A percentile compares a stretch with the other conserved stretches of the same genome.
Evolutionary conservation across 306 rosid species (phyloP).

Genomic region (Gastrolobium bilobum): DNA sequence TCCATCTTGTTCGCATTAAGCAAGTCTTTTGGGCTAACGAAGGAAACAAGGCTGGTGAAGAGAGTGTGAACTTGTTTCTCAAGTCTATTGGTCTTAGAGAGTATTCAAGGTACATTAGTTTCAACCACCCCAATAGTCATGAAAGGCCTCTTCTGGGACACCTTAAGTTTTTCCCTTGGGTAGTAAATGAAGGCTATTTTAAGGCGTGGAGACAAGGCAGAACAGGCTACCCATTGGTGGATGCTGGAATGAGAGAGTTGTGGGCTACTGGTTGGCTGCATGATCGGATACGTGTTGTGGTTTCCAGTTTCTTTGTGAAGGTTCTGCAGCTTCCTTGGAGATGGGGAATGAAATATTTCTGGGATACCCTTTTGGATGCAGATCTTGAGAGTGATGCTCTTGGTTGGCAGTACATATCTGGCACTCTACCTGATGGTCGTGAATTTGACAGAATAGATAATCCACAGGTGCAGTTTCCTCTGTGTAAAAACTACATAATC

Average conservation of each 20-base stretch:
- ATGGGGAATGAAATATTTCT: slow-evolving; percentile 99
- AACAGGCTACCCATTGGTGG: slow-evolving; percentile 98
- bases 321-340: slow-evolving; percentile 99
- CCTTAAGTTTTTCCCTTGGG: slow-evolving; percentile 95
- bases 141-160: slow-evolving; percentile 95
- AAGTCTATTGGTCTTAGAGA: slow-evolving; percentile 97
- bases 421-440: slow-evolving; percentile 96
- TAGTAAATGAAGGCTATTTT: slow-evolving; percentile 76
- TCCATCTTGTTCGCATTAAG: slow-evolving; percentile 93
- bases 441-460: slow-evolving; percentile 95
- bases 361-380: slow-evolving; percentile 99
- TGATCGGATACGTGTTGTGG: slow-evolving; percentile 95
- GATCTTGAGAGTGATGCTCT: slow-evolving; percentile 99
- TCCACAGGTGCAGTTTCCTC: slow-evolving; percentile 81
- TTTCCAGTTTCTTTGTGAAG: slow-evolving; percentile 98
- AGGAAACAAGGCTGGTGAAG: slow-evolving; percentile 96
- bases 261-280: slow-evolving; percentile 99
- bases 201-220: slow-evolving; percentile 99
- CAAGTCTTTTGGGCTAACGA: slow-evolving; percentile 98
- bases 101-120: slow-evolving; percentile 95
- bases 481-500: slow-evolving; percentile 13
- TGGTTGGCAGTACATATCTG: slow-evolving; percentile 99
- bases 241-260: slow-evolving; percentile 99
- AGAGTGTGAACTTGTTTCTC: slow-evolving; percentile 96
- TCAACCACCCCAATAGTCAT: slow-evolving; percentile 93